Conservation (phyloP, 768 basidiomycete genomes). For the Lyophyllum decastes region DNA sequence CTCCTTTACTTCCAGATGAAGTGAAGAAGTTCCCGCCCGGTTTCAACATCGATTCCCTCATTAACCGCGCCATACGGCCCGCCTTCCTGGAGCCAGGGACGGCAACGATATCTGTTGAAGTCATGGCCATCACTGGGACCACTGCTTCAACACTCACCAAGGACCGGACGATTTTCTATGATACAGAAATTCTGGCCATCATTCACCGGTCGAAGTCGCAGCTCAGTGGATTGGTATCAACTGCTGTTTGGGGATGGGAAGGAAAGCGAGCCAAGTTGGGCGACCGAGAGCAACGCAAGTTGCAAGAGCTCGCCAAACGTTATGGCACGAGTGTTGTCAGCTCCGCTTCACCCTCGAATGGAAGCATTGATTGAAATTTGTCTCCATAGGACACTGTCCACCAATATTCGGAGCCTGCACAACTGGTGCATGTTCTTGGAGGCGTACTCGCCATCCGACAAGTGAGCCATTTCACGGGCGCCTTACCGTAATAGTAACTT, state of each 20-base stretch:
- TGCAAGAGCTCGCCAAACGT: conserved; percentile 69
- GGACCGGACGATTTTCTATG: conserved; percentile 65
- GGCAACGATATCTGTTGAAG: conserved; percentile 73
- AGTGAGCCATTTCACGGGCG: conserved; percentile 38
- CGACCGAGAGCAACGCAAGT: conserved; percentile 64
- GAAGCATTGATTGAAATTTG: conserved; percentile 4
- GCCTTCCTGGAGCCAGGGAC: conserved; percentile 28
- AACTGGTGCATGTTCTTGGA: conserved; percentile 65
- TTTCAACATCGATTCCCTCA: conserved; percentile 49
- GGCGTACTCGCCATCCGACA: conserved; percentile 75
- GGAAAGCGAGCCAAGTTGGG: conserved; percentile 56
- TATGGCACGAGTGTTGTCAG: conserved; percentile 70
- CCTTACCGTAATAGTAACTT: background rate
- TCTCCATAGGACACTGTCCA: conserved; percentile 39
- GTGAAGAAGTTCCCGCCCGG: conserved; percentile 45
- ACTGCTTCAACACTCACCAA: conserved; percentile 46
- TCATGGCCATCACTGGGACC: conserved; percentile 58
- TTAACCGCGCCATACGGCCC: conserved; percentile 28
- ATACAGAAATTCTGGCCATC: conserved; percentile 67
- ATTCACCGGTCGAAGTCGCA: conserved; percentile 70
- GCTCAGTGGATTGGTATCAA: conserved; percentile 64
- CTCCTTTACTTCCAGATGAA: conserved; percentile 30
- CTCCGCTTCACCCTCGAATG: conserved; percentile 1
- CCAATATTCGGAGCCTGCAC: conserved; percentile 66
- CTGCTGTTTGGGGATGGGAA: conserved; percentile 77